These are phyloP conservation scores for Saccharomycopsis hybrid DNA, from an alignment of 1,139 yeast species.

Conservation along the genomic window DNA sequence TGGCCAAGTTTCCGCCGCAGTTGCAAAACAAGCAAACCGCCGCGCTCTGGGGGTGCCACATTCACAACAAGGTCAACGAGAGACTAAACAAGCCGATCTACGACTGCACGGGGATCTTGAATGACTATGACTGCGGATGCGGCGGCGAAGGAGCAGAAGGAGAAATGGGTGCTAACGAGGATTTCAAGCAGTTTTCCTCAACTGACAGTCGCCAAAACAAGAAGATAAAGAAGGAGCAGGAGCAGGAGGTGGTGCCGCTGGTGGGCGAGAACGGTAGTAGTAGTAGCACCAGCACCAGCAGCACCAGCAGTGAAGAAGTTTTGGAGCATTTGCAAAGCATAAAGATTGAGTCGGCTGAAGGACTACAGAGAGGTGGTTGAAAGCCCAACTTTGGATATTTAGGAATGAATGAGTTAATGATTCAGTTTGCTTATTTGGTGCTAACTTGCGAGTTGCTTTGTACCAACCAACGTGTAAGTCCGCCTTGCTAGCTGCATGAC, in stretches of 20 bases:
- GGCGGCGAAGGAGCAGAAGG: constrained; percentile 58
- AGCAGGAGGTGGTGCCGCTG: no score
- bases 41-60: constrained; percentile 91
- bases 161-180: no score
- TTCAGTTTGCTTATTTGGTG: no score
- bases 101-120: constrained; percentile 78
- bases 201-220: constrained; percentile 16
- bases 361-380: constrained; percentile 36
- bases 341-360: constrained; percentile 38
- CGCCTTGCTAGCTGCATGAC: no score
- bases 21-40: constrained; percentile 71
- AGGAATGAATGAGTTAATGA: no score
- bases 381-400: no score
- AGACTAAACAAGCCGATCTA: constrained; percentile 62
- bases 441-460: no score
- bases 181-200: constrained; percentile 16
- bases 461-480: no score
- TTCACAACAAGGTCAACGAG: constrained; percentile 84
- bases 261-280: no score
- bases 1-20: constrained; percentile 79
- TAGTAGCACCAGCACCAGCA: no score
- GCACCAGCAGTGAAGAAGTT: no score
- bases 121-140: constrained; percentile 95
- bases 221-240: constrained; percentile 34
- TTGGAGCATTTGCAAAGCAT: constrained; percentile 38